Base-by-base conservation (phyloP, 108 stramenopile genomes). In the Pseudonitzschia multiseries region DNA sequence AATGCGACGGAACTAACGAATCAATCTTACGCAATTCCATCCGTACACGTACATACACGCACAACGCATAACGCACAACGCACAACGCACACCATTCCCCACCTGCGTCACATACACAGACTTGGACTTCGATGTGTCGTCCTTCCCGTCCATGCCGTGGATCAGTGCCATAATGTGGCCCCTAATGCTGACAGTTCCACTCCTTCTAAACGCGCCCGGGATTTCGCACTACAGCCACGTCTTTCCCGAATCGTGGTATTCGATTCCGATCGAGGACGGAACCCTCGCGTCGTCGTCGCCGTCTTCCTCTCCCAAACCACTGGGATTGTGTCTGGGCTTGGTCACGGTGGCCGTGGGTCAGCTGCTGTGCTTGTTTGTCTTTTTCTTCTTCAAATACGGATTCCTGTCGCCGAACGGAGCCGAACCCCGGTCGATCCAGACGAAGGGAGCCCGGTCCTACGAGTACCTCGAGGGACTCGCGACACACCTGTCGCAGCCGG, bases 401-500 rank as follows among this genome's bases (percentile, higher is more conserved):
- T 83, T 75, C 53, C 43, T 84, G 32, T 72, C 67, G 12, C n/a
- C 29, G 8, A 17, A 22, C 0, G 76, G 83, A 68, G 72, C 71
- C 36, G 84, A 89, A 68, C 86, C 91, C 13, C 73, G 63, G 18
- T 75, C 87, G 43, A 83, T 97, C 69, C 96, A 97, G 81, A 74
- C 79, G 46, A 79, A 83, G 40, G 93, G 92, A 50, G 84, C 90
- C 5, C 80, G 82, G 2, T 28, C 54, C 14, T 98, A 96, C 72
- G 73, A 80, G 50, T 96, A 87, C 56, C 63, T 40, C 21, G 87
- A 86, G 57, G 94, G 88, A 13, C 64, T 96, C n/a, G 33, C 73
- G 36, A 85, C 86, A 17, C 97, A 98, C 73, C 72, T 98, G 29
- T 71, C 83, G 10, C 93, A 96, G 80, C 96, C 94, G 2, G 96